Evolutionary conservation across 495 filamentous ascomycete genomes (phyloP).

Genomic region (Penicillium chermesinum): DNA sequence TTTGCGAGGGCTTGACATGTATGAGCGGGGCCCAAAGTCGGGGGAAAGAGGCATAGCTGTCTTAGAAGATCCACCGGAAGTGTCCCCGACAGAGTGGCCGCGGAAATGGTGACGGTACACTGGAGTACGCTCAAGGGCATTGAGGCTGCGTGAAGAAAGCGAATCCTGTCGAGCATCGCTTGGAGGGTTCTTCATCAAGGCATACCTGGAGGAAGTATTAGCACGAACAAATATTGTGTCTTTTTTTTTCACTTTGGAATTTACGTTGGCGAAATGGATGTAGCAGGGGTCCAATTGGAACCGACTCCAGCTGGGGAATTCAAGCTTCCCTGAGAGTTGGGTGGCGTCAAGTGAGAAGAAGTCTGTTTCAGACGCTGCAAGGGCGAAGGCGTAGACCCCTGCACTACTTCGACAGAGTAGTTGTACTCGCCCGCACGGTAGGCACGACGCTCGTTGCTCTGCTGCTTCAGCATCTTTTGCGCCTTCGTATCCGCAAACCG

Average conservation of each 20-base stretch:
- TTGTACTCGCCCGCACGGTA: constrained; percentile 96
- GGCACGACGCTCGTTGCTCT: constrained; percentile 85
- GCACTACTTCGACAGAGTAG: constrained; percentile 45
- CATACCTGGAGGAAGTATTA: constrained; percentile 24
- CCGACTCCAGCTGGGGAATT: constrained; percentile 37
- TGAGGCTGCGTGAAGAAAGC: constrained; percentile 27
- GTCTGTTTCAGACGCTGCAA: constrained; percentile 30
- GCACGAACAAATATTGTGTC: not conserved
- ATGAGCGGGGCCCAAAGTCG: constrained; percentile 18
- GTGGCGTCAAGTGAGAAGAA: constrained; percentile 29
- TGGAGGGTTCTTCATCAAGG: constrained; percentile 32
- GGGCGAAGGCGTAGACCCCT: constrained; percentile 40
- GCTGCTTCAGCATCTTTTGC: constrained; percentile 92
- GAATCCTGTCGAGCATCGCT: constrained; percentile 27
- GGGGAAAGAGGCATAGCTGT: constrained; percentile 26
- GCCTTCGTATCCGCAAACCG: constrained; percentile 94
- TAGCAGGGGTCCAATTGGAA: constrained; percentile 43
- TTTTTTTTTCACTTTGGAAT: constrained; percentile 7
- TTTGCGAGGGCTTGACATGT: constrained; percentile 30
- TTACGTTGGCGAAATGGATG: constrained; percentile 48
- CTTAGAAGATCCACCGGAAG: constrained; percentile 30
- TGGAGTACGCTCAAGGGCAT: constrained; percentile 28
- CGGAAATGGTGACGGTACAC: constrained; percentile 20
- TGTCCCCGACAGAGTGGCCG: constrained; percentile 27
- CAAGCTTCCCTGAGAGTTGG: constrained; percentile 39